Evolutionary conservation across 2,329 filamentous ascomycete genomes (phyloP), one percentile per base, ranked within the genome.

Genomic region (Colletotrichum sp.): DNA sequence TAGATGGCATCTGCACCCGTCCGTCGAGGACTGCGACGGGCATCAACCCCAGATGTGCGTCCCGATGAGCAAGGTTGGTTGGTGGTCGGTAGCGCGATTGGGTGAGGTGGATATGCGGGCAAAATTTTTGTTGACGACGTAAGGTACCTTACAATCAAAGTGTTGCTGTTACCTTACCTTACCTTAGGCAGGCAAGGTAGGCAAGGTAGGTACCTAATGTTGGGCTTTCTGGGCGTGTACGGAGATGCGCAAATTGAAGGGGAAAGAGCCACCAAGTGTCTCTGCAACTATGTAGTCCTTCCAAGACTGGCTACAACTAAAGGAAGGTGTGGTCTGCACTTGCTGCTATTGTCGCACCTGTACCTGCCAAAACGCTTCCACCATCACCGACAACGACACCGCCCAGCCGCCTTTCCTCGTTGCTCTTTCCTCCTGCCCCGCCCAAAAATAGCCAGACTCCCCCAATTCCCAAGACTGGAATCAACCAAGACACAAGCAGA

Each of bases 1-100:
- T 69, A 76, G 74, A 76, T 76, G 74, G 71, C 70, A 76, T 74
- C 65, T 76, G 74, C 74, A 73, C 49, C 34, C 34, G 34, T 68
- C 73, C 63, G 69, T 36, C 52, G 63, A 65, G 12, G 69, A 34
- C 28, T 21, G 63, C 62, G 63, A 34, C 28, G 12, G 57, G 62
- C 62, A 66, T 21, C 52, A 72, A 44, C 59, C 72, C 63, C 69
- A 76, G 74, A 30, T 69, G 65, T 74, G 70, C 70, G 60, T 76
- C 28, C 36, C 18, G 57, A 10, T 60, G 21, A 34, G 55, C 34
- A 68, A 57, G 44, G 62, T 64, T 21, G n/a, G 32, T 36, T 15
- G 24, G 32, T 36, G n/a, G 21, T 44, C 28, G 24, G n/a, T 16
- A 64, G 44, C 44, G 44, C 44, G 44, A 52, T 52, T 52, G 44